phyloP scores from a whole-genome alignment of 768 basidiomycete species.

The Terana coerulea region DNA sequence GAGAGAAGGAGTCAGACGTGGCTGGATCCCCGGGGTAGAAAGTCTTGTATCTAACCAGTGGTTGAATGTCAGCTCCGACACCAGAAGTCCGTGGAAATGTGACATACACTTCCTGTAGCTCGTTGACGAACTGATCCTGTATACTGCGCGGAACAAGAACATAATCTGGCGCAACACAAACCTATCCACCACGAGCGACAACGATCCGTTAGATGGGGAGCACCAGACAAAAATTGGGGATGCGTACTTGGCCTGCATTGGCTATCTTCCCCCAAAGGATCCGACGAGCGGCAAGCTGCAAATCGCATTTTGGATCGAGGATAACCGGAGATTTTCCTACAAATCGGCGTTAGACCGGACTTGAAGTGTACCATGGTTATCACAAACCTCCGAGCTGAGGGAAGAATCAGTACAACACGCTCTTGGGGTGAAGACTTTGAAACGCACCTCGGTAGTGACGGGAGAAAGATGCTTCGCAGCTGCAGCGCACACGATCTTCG shows the following conservation, averaged over 20 bases:
- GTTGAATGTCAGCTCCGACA: conserved; percentile 8
- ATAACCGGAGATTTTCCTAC: conserved; percentile 69
- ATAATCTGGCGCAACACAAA: conserved; percentile 64
- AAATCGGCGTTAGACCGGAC: too few species aligned
- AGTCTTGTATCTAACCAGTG: conserved; percentile 39
- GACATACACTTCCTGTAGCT: conserved; percentile 40
- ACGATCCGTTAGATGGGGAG: neutral
- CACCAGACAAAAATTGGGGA: too few species aligned
- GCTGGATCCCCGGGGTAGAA: conserved; percentile 50
- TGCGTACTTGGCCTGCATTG: conserved; percentile 57
- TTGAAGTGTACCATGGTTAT: too few species aligned
- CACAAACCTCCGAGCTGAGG: too few species aligned
- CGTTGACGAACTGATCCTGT: conserved; percentile 38
- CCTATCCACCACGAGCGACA: conserved; percentile 33
- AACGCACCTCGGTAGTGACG: conserved; percentile 48
- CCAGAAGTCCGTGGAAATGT: too few species aligned
- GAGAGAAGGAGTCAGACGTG: conserved; percentile 41
- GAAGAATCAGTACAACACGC: too few species aligned
- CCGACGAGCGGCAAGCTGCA: conserved; percentile 62
- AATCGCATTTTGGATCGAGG: conserved; percentile 65
- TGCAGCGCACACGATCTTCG: conserved; percentile 61
- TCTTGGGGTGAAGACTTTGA: conserved; percentile 39
- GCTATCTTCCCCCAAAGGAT: conserved; percentile 77
- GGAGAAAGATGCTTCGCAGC: conserved; percentile 79
- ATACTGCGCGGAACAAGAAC: conserved; percentile 39